Evolutionary conservation across 2,329 filamentous ascomycete species (phyloP), one percentile per base, ranked within the genome.

Genomic region (Colletotrichum lindemuthianum): DNA sequence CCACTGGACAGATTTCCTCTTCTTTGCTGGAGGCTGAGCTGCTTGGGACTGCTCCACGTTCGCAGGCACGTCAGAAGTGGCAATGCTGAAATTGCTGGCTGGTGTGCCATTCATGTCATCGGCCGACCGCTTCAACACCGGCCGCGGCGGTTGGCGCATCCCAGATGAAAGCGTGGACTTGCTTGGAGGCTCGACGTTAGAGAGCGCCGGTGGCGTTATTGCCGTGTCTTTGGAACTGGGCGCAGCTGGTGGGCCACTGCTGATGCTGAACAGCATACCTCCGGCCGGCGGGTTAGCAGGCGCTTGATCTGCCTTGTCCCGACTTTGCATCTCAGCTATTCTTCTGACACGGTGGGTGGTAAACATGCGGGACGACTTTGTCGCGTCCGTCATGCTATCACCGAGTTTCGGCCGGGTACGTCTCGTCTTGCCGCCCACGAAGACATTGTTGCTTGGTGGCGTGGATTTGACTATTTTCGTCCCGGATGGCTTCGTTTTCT

Each of bases 241-340:
- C 7, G 48, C 34, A 10, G 51, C 12, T 15, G 51, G 59, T 3
- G 63, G 63, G 10, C 74, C 71, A 13, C 58, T 67, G 8, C 43
- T 69, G 11, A 81, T 73, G 7, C 67, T 70, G 40, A 74, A 69
- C 36, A 79, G 66, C 67, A 66, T 33, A 72, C 24, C 24, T 24
- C 24, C 24, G 24, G 65, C 6, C 2, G 77, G 71, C 34, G 43
- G 15, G 24, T 13, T 4, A 13, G 47, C 13, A 2, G 80, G 76
- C 2, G 73, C 77, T 24, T 66, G 65, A 36, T 86, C 84, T 48
- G 79, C 79, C 57, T 76, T 78, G 16, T 81, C 79, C 34, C 82
- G 80, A 6, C 74, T 76, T 44, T 73, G 72, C 37, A 83, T 75
- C 61, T 82, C 75, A 2, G 81, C 76, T 16, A 80, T 72, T 39